Conservation (phyloP, 2,329 filamentous ascomycete species). For the Aphanocladium album region DNA sequence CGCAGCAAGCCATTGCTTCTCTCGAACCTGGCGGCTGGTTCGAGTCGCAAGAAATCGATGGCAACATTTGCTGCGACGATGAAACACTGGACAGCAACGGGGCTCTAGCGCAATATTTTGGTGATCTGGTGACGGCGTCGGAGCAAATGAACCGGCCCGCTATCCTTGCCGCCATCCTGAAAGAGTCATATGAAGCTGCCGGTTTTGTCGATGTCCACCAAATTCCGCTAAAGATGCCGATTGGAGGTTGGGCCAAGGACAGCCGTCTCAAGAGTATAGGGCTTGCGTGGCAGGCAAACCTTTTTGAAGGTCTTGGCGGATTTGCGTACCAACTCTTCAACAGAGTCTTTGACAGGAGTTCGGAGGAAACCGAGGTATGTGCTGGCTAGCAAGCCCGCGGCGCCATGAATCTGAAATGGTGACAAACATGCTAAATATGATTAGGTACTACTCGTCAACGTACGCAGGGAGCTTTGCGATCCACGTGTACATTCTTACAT, state of each 20-base stretch:
- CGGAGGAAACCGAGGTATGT: constrained; percentile 44
- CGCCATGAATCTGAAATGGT: not conserved
- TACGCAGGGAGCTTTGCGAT: constrained; percentile 43
- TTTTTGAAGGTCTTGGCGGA: constrained; percentile 38
- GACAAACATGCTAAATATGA: constrained; percentile 14
- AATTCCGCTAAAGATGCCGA: constrained; percentile 47
- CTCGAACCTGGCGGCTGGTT: constrained; percentile 49
- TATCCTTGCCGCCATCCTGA: constrained; percentile 28
- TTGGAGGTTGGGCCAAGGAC: constrained; percentile 49
- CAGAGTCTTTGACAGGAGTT: constrained; percentile 34
- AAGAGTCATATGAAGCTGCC: constrained; percentile 36
- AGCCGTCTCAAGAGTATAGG: constrained; percentile 39
- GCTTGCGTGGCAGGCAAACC: constrained; percentile 39
- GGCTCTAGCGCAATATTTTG: constrained; percentile 34
- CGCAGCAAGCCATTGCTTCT: constrained; percentile 44
- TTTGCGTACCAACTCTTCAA: constrained; percentile 38
- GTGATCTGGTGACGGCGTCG: constrained; percentile 35
- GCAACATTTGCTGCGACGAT: constrained; percentile 39
- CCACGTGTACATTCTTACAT: constrained; percentile 43
- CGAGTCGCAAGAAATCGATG: constrained; percentile 46
- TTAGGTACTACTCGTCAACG: constrained; percentile 44
- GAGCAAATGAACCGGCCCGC: constrained; percentile 33
- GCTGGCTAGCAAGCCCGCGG: not conserved
- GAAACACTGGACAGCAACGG: constrained; percentile 34
- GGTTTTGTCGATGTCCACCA: constrained; percentile 53